phyloP scores from a whole-genome alignment of 202 grass and related monocot genomes.

The Musa balbisiana region DNA sequence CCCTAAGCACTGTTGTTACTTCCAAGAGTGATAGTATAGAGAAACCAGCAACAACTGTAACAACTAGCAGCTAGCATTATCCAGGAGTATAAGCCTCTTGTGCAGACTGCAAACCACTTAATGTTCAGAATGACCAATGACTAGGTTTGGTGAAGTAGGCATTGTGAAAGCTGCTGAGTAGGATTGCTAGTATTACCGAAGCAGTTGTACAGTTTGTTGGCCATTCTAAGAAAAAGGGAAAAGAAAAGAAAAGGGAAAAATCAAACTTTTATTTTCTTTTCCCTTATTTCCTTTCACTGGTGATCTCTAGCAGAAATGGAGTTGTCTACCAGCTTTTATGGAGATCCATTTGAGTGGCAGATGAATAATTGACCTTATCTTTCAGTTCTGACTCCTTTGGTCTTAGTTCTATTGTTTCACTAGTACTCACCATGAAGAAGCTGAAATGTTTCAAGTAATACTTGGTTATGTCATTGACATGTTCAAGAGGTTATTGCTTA shows the following conservation, averaged over 20 bases:
- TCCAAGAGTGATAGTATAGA: neutral
- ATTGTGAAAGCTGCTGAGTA: neutral
- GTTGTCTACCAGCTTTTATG: neutral
- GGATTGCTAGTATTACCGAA: neutral
- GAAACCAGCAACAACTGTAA: neutral
- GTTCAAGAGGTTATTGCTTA: constrained; percentile 2
- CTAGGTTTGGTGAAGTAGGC: neutral
- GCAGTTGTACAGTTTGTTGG: constrained; percentile 7
- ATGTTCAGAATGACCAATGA: neutral
- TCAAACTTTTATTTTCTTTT: neutral
- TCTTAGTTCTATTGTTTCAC: neutral
- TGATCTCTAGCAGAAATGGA: neutral
- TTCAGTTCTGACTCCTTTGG: neutral
- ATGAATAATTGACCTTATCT: constrained; percentile 13
- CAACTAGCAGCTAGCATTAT: neutral
- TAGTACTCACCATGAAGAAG: constrained; percentile 1
- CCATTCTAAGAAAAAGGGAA: neutral
- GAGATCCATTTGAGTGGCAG: constrained; percentile 2
- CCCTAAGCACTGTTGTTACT: neutral
- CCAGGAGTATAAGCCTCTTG: neutral
- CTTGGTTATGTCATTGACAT: neutral
- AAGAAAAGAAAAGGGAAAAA: neutral
- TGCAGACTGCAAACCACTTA: neutral
- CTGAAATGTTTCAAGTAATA: neutral
- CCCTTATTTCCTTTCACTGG: neutral